Percentiles rank a stretch among this genome's conserved stretches.
Evolutionary conservation across 306 rosid species (phyloP).

Genomic region (Phaseolus lunatus): DNA sequence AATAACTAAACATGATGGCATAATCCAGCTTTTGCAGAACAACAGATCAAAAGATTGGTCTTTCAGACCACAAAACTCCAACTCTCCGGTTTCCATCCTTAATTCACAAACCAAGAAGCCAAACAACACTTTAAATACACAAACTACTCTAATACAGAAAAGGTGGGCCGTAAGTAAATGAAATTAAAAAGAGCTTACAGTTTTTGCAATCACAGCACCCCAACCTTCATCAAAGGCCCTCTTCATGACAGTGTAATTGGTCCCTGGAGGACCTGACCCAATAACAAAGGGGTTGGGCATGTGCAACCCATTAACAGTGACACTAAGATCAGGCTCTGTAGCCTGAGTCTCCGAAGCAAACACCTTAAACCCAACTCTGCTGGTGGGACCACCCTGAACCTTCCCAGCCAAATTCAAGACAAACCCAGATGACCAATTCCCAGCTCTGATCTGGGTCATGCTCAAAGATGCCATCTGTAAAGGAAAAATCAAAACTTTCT

Average conservation of each 20-base stretch:
- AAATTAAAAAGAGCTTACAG: constrained; percentile 60
- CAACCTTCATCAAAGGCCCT: constrained; percentile 99
- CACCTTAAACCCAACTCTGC: constrained; percentile 71
- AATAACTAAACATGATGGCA: constrained; percentile 11
- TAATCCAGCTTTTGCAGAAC: constrained; percentile 9
- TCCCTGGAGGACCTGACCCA: constrained; percentile 98
- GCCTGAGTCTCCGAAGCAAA: constrained; percentile 62
- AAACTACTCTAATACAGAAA: constrained; percentile 1
- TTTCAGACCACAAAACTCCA: background rate
- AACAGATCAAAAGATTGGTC: constrained; percentile 8
- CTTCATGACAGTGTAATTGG: constrained; percentile 98
- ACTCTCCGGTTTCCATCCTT: background rate
- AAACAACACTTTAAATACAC: background rate
- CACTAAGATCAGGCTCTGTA: constrained; percentile 91
- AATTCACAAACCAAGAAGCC: constrained; percentile 1
- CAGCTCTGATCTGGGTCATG: constrained; percentile 62
- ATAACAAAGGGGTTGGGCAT: constrained; percentile 97
- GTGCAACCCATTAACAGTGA: constrained; percentile 77
- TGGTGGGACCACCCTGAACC: constrained; percentile 48
- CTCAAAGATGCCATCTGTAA: constrained; percentile 71
- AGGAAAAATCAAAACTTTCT: constrained; percentile 36
- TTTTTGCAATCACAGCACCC: constrained; percentile 98
- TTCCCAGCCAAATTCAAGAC: constrained; percentile 45
- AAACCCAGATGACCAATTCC: constrained; percentile 62
- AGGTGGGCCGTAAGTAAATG: background rate